Percentiles rank a stretch among this genome's conserved stretches.
Evolutionary conservation across 2,329 filamentous ascomycete genomes (phyloP).

Genomic region (Microdochium trichocladiopsis): DNA sequence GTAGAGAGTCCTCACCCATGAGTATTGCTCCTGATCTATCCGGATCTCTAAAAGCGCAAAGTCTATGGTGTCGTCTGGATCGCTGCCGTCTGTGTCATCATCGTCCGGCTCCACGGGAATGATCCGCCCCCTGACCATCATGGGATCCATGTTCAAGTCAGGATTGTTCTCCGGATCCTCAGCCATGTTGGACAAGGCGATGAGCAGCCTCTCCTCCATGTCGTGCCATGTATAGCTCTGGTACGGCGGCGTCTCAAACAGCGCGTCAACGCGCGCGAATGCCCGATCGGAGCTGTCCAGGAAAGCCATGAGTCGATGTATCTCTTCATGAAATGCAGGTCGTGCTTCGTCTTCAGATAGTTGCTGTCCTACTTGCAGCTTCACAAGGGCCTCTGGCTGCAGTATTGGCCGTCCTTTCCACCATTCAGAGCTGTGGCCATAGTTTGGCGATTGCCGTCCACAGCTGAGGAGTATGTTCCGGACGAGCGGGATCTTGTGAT

Average conservation of each 20-base stretch:
- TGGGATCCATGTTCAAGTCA: constrained; percentile 10
- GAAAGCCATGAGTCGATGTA: constrained; percentile 58
- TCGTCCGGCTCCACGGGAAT: constrained; percentile 5
- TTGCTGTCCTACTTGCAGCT: constrained; percentile 24
- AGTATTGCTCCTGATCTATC: constrained; percentile 26
- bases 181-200: constrained; percentile 11
- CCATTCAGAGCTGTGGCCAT: constrained; percentile 52
- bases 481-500: constrained; percentile 51
- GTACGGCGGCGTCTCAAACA: constrained; percentile 23
- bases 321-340: constrained; percentile 40
- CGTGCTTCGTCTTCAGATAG: constrained; percentile 26
- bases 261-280: constrained; percentile 46
- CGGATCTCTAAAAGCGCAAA: constrained; percentile 37
- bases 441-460: constrained; percentile 33
- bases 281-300: constrained; percentile 52
- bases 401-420: constrained; percentile 52
- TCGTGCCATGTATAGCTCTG: constrained; percentile 19
- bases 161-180: constrained; percentile 3
- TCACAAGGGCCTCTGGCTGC: constrained; percentile 26
- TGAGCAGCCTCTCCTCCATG: constrained; percentile 35
- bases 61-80: constrained; percentile 23
- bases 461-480: constrained; percentile 46
- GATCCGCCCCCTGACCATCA: constrained; percentile 15
- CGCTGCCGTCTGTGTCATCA: constrained; percentile 15
- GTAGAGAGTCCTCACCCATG: constrained; percentile 33